Evolutionary conservation across 768 basidiomycete genomes (phyloP).

Genomic region (Leucosporidium scottii): DNA sequence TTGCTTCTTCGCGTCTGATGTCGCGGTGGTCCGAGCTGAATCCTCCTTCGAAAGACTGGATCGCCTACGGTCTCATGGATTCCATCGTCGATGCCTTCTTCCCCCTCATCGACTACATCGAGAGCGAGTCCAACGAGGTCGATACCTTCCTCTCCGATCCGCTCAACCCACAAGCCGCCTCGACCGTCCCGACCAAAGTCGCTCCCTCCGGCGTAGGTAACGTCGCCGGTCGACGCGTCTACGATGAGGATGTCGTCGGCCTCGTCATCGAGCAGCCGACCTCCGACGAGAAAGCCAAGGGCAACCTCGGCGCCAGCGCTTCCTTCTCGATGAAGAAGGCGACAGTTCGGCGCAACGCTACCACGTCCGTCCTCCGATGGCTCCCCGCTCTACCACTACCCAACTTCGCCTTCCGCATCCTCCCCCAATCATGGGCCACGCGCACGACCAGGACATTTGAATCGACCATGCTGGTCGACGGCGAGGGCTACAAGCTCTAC

Average conservation of each 20-base stretch:
- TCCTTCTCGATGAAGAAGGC: conserved; percentile 18
- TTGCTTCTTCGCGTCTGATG: background rate
- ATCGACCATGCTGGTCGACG: conserved; percentile 28
- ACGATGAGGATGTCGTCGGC: conserved; percentile 21
- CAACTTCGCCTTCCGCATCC: conserved; percentile 6
- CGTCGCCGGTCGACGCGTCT: conserved; percentile 19
- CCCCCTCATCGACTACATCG: conserved; percentile 71
- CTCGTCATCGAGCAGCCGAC: conserved; percentile 20
- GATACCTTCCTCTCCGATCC: conserved; percentile 58
- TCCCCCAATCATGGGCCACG: background rate
- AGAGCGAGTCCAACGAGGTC: conserved; percentile 68
- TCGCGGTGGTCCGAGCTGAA: background rate
- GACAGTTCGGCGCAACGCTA: conserved; percentile 11
- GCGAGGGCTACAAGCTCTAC: conserved; percentile 21
- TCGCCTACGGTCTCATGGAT: conserved; percentile 84
- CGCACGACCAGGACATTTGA: conserved; percentile 3
- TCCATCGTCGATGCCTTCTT: conserved; percentile 92
- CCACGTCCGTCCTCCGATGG: background rate
- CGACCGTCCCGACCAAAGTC: background rate
- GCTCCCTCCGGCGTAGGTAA: conserved; percentile 17
- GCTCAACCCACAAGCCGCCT: conserved; percentile 16
- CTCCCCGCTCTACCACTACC: conserved; percentile 9
- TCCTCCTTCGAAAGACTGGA: conserved; percentile 62
- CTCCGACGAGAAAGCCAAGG: background rate
- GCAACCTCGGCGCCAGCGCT: background rate